Evolutionary conservation across 2,329 filamentous ascomycete species (phyloP).

Genomic region (Ceratocystis cubensis): DNA sequence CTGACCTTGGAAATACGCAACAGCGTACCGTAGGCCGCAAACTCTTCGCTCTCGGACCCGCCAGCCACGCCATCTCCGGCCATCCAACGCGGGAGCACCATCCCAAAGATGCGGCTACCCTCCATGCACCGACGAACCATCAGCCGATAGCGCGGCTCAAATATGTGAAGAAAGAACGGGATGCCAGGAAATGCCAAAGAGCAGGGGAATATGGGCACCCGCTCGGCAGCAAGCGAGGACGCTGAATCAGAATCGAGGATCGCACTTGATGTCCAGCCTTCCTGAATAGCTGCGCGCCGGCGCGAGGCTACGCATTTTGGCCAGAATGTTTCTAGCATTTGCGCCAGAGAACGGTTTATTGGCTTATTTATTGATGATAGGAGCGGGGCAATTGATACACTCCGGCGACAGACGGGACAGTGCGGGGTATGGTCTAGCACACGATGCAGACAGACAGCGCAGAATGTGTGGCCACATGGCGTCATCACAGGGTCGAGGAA

Average conservation of each 20-base stretch:
- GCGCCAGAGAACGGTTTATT: conserved; percentile 50
- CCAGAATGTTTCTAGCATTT: conserved; percentile 57
- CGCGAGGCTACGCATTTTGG: conserved; percentile 50
- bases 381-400: conserved; percentile 40
- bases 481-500: conserved; percentile 76
- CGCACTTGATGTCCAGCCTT: conserved; percentile 39
- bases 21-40: conserved; percentile 65
- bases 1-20: conserved; percentile 64
- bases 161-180: conserved; percentile 81
- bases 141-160: conserved; percentile 80
- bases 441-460: conserved; percentile 62
- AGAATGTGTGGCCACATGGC: conserved; percentile 80
- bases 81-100: conserved; percentile 55
- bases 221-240: conserved; percentile 31
- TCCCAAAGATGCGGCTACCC: conserved; percentile 65
- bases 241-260: conserved; percentile 33
- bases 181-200: conserved; percentile 70
- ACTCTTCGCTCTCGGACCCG: conserved; percentile 31
- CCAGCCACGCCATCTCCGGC: conserved; percentile 30
- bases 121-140: conserved; percentile 74
- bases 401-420: conserved; percentile 69
- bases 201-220: conserved; percentile 64
- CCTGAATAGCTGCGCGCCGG: conserved; percentile 40
- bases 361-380: conserved; percentile 33
- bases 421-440: conserved; percentile 64